Evolutionary conservation across 768 basidiomycete species (phyloP), one percentile per base, ranked within the genome.

Genomic region (Obba rivulosa): DNA sequence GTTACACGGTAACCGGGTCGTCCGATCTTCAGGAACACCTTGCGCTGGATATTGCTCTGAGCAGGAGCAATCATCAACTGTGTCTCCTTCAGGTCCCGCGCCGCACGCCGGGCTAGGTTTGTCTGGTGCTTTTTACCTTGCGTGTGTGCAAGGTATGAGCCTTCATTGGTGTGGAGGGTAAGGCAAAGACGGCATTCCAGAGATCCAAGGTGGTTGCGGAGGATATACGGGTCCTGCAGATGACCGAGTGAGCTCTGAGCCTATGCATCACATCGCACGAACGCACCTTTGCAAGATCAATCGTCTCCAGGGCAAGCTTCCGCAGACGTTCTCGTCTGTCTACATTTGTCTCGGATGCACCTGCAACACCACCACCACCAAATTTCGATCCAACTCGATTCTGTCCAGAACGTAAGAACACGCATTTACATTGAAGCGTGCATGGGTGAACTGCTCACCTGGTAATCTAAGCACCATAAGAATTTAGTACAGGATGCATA

Each of bases 71-170:
- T 85, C 79, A 90, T 92, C 55, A 95, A 69, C 62, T 89, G 84
- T 0, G 87, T 83, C 62, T 97, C 96, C 63, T 97, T 96, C 41
- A 91, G 88, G 75, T 98, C 96, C 55, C 85, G 83, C n/a, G 95
- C 95, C 0, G 96, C 96, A 56, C 96, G 86, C 35, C 96, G 81
- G 13, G 96, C 96, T 44, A 99, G 82, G 64, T 98, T 98, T 3
- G 94, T 98, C 66, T 98, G 96, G 65, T 98, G 96, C 64, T 98
- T 99, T 74, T 98, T 99, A 18, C 96, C 96, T 72, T 98, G 96
- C 0, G 96, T 99, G 60, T 99, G 96, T 0, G 96, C 96, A 41
- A 99, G 86, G 66, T 98, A 97, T 13, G 94, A 96, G 17, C 96
- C 96, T 69, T 99, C 96, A 60, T 98, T 98, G n/a, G 95, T 97